Evolutionary conservation across 2,329 filamentous ascomycete species (phyloP).

Genomic region (Colletotrichum sp.): DNA sequence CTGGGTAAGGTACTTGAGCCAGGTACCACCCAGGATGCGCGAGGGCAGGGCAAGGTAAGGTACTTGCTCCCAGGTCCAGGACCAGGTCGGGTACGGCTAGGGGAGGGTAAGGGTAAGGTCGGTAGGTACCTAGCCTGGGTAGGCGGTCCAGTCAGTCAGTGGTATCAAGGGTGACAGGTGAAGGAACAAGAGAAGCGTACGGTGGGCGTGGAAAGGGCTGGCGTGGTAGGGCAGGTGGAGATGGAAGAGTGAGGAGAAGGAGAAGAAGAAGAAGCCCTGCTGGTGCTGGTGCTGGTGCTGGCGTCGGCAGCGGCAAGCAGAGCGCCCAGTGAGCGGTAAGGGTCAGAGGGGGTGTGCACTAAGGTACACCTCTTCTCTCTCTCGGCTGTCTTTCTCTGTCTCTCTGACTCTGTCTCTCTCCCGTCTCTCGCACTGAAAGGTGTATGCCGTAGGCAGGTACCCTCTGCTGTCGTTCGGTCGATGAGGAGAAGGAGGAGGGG

Average conservation of each 20-base stretch:
- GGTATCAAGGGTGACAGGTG: background rate
- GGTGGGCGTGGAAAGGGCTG: background rate
- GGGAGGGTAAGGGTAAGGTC: background rate
- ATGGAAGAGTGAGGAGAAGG: background rate
- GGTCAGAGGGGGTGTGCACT: background rate
- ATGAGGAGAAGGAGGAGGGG: background rate
- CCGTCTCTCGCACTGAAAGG: background rate
- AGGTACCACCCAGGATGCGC: background rate
- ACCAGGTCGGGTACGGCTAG: background rate
- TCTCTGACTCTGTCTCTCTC: background rate
- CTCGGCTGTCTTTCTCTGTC: background rate
- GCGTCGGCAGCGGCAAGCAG: background rate
- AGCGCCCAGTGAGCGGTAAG: background rate
- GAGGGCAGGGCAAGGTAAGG: background rate
- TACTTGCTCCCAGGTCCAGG: background rate
- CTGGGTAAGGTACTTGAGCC: conserved; percentile 5
- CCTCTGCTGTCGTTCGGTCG: background rate
- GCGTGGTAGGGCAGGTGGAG: background rate
- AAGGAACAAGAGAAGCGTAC: background rate
- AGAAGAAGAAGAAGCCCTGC: background rate
- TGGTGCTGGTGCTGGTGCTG: background rate
- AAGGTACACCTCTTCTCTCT: background rate
- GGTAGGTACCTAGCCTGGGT: background rate
- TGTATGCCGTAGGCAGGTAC: background rate
- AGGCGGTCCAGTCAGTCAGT: background rate